Evolutionary conservation across 2,329 filamentous ascomycete species (phyloP), one percentile per base, ranked within the genome.

Genomic region (Alternaria incomplexa): DNA sequence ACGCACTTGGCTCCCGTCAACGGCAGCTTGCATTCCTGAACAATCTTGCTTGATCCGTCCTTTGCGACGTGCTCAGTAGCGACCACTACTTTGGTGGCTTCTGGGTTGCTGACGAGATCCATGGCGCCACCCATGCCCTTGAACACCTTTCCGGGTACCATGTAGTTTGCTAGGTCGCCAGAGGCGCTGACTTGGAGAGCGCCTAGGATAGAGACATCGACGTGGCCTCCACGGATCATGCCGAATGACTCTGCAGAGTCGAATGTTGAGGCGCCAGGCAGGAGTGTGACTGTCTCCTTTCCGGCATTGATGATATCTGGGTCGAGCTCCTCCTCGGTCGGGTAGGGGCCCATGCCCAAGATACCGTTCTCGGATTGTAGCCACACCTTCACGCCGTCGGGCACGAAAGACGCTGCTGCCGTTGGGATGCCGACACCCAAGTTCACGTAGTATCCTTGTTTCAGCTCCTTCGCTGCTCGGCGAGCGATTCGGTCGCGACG

Each of bases 1-100:
- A 81, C 78, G 53, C 78, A 80, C 58, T 61, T 69, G 22, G 74
- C 75, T 13, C 79, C 79, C 0, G 79, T 81, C 2, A 81, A 64
- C n/a, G 79, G 79, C 50, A 81, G 65, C 50, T 66, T 66, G 65
- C 79, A 81, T 32, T 74, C 91, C 84, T 93, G 93, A 68, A 97
- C 87, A 77, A 97, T 96, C 89, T 97, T 97, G 67, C 93, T 86
- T 74, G 90, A 91, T 64, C 93, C 93, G 83, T 95, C 94, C 87
- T 96, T 96, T 73, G 96, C 93, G 6, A 92, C 94, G 82, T 97
- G 93, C 82, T 97, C 93, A 89, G 96, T 97, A 5, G 93, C 95
- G 57, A 97, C 91, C 2, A 97, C 93, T 7, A 97, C 93, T 83
- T 95, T 95, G 44, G 93, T 96, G 63, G 85, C 85, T 68, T 88